These are phyloP conservation scores for Amanita exitialis DNA, from an alignment of 768 basidiomycete species.

Conservation along the genomic window DNA sequence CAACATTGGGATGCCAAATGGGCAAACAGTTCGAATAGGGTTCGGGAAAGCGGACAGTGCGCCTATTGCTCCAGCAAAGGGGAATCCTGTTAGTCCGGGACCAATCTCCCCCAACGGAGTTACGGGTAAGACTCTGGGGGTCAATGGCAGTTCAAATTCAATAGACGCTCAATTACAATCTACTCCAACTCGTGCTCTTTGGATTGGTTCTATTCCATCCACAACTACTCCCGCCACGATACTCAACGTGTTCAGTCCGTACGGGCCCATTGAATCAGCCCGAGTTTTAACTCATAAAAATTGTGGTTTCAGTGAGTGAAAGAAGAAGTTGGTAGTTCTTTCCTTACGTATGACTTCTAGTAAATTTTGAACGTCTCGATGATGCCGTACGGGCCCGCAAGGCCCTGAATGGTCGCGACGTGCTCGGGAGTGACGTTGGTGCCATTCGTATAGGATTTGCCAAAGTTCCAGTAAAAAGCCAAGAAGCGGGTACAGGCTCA, in stretches of 20 bases:
- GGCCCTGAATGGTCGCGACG: conserved; percentile 91
- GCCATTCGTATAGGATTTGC: conserved; percentile 96
- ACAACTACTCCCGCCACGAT: conserved; percentile 93
- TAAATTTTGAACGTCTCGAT: conserved; percentile 96
- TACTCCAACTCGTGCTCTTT: conserved; percentile 88
- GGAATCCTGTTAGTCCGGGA: conserved; percentile 52
- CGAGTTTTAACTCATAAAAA: conserved; percentile 96
- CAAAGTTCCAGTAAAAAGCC: conserved; percentile 87
- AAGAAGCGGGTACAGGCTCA: conserved; percentile 45
- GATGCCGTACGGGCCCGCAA: conserved; percentile 95
- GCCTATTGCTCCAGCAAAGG: conserved; percentile 82
- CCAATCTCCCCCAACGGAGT: conserved; percentile 51
- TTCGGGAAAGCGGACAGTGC: conserved; percentile 98
- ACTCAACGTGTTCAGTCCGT: conserved; percentile 92
- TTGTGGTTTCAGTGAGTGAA: conserved; percentile 74
- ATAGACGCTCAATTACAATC: conserved; percentile 85
- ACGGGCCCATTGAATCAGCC: conserved; percentile 95
- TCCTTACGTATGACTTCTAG: conserved; percentile 23
- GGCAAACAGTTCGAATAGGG: conserved; percentile 93
- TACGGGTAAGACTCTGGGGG: conserved; percentile 33
- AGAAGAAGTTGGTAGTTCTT: conserved; percentile 4
- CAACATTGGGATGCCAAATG: conserved; percentile 89
- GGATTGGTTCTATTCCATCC: conserved; percentile 96
- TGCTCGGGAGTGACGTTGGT: conserved; percentile 92
- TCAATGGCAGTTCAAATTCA: conserved; percentile 47